These are phyloP conservation scores for Aspergillus quadrilineatus DNA, from an alignment of 2,329 filamentous ascomycete species.

Conservation along the genomic window DNA sequence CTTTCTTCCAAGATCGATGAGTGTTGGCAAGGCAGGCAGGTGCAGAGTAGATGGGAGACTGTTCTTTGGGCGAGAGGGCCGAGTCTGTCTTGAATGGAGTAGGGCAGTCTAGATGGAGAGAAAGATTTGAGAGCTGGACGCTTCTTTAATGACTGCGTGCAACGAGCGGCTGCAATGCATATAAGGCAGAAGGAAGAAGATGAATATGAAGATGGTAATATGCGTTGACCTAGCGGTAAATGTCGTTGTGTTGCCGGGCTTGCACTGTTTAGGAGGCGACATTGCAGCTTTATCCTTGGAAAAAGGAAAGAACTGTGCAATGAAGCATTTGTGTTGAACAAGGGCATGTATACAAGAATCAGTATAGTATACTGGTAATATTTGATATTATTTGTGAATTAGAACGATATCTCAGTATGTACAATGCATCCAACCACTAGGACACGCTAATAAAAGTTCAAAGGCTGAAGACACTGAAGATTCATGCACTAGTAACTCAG, in stretches of 20 bases:
- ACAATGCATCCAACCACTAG: conserved; percentile 2
- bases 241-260: conserved; percentile 1
- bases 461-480: background rate
- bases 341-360: background rate
- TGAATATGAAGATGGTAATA: background rate
- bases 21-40: background rate
- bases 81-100: background rate
- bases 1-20: background rate
- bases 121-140: background rate
- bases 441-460: background rate
- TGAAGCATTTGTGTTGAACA: background rate
- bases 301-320: background rate
- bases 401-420: background rate
- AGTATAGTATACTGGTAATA: background rate
- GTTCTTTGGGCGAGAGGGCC: background rate
- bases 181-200: background rate
- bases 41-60: background rate
- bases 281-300: background rate
- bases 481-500: background rate
- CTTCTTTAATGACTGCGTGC: background rate
- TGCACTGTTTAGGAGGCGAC: background rate
- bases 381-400: background rate
- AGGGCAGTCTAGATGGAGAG: background rate
- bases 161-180: background rate
- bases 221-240: background rate